These are phyloP conservation scores for Leccinum olivaceopallidum DNA, from an alignment of 768 basidiomycete species.

Conservation along the genomic window DNA sequence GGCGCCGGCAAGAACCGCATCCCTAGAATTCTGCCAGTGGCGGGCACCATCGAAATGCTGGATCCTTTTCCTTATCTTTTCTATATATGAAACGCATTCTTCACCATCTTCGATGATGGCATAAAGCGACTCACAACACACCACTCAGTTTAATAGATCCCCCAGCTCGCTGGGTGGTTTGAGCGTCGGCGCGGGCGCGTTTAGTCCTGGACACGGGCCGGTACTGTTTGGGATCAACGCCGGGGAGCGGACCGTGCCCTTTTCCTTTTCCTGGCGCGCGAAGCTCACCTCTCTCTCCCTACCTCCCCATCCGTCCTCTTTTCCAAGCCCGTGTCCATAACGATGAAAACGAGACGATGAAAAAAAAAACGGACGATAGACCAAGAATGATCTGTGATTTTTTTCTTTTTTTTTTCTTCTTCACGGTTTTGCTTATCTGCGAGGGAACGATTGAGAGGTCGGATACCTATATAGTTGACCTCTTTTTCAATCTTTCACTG, in stretches of 20 bases:
- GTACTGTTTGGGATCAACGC: constrained; percentile 33
- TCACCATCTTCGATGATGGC: too few relatives aligned
- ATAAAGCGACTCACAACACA: too few relatives aligned
- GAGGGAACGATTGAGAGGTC: too few relatives aligned
- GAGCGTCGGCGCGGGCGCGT: constrained; percentile 27
- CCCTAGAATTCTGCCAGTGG: not conserved
- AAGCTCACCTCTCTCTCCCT: too few relatives aligned
- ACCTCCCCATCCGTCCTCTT: too few relatives aligned
- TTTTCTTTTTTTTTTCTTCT: not conserved
- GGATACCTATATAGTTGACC: too few relatives aligned
- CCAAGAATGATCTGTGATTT: constrained; percentile 6
- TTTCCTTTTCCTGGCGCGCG: not conserved
- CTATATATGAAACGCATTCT: too few relatives aligned
- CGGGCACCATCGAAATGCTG: too few relatives aligned
- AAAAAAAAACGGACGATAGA: constrained; percentile 11
- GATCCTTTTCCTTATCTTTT: too few relatives aligned
- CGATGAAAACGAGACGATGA: too few relatives aligned
- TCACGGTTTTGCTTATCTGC: not conserved
- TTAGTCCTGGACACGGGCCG: constrained; percentile 34
- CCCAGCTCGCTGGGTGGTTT: constrained; percentile 35
- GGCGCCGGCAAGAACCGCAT: not conserved
- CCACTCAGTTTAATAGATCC: constrained; percentile 26
- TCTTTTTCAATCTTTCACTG: too few relatives aligned
- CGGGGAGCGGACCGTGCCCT: constrained; percentile 30
- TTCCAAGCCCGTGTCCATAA: too few relatives aligned